These are phyloP conservation scores for Apiosordaria backusii DNA, from an alignment of 495 filamentous ascomycete genomes.

Conservation along the genomic window DNA sequence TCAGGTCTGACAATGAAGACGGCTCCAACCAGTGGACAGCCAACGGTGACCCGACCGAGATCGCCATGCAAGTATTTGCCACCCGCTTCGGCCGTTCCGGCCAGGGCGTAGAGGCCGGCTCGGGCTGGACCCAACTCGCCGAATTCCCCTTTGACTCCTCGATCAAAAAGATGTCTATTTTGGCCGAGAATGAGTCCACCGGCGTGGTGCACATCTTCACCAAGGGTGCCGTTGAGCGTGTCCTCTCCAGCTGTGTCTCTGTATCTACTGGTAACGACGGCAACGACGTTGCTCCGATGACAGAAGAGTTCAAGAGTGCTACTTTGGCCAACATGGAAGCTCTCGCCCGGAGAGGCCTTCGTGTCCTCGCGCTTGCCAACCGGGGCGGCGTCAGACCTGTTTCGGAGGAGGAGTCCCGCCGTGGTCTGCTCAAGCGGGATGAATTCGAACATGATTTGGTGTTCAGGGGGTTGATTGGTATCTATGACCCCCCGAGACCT, in stretches of 20 bases:
- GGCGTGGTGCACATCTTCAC: conserved; percentile 55
- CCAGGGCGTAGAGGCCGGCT: conserved; percentile 42
- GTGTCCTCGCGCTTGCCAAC: conserved; percentile 70
- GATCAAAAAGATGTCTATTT: conserved; percentile 79
- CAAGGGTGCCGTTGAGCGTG: conserved; percentile 77
- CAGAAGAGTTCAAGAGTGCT: conserved; percentile 55
- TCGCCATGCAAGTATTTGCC: conserved; percentile 76
- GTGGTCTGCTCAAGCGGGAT: conserved; percentile 36
- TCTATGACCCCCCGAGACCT: conserved; percentile 69
- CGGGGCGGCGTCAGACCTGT: conserved; percentile 24
- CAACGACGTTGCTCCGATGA: conserved; percentile 40
- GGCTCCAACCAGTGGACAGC: conserved; percentile 54
- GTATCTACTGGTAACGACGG: conserved; percentile 31
- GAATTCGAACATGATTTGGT: conserved; percentile 49
- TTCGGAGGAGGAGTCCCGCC: conserved; percentile 34
- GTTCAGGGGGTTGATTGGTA: conserved; percentile 62
- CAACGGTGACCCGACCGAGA: conserved; percentile 78
- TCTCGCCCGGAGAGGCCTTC: conserved; percentile 67
- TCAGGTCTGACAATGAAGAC: conserved; percentile 30
- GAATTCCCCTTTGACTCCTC: conserved; percentile 79
- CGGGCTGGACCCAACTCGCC: conserved; percentile 47
- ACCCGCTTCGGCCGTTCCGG: conserved; percentile 64
- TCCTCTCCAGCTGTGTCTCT: conserved; percentile 48
- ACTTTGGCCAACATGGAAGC: conserved; percentile 60
- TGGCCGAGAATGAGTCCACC: conserved; percentile 47